Evolutionary conservation across 2,329 filamentous ascomycete species (phyloP).

Genomic region (Colletotrichum echinochloae): DNA sequence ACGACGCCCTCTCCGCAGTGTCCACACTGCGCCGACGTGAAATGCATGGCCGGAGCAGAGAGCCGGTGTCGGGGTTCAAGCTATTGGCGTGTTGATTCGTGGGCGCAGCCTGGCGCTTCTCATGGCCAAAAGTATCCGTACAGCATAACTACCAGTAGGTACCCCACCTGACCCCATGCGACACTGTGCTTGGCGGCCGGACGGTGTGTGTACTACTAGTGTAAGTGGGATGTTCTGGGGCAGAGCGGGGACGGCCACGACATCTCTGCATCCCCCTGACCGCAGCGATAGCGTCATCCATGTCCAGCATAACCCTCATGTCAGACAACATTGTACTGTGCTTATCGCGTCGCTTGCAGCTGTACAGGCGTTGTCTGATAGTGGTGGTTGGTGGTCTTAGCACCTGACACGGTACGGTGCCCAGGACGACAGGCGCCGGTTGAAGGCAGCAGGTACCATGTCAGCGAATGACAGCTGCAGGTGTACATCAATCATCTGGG

Average conservation of each 20-base stretch:
- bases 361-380: constrained; percentile 13
- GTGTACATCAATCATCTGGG: constrained; percentile 30
- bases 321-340: constrained; percentile 15
- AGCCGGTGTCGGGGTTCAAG: constrained; percentile 30
- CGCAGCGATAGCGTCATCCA: constrained; percentile 36
- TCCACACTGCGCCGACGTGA: not conserved
- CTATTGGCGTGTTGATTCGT: not conserved
- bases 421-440: constrained; percentile 23
- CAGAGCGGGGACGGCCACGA: not conserved
- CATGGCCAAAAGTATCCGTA: not conserved
- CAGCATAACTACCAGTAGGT: no score
- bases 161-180: constrained; percentile 34
- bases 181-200: constrained; percentile 24
- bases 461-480: constrained; percentile 11
- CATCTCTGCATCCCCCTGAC: constrained; percentile 1
- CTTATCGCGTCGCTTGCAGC: constrained; percentile 34
- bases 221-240: constrained; percentile 27
- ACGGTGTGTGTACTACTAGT: no score
- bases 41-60: constrained; percentile 15
- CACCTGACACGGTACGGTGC: constrained; percentile 36
- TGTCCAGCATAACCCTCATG: constrained; percentile 7
- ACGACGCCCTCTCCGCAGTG: constrained; percentile 8
- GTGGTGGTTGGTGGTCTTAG: constrained; percentile 4
- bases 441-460: constrained; percentile 20
- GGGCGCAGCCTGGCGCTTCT: constrained; percentile 31